Percentiles rank a stretch among this genome's conserved stretches.
Evolutionary conservation across 768 basidiomycete genomes (phyloP).

Genomic region (Rhodotorula toruloides): DNA sequence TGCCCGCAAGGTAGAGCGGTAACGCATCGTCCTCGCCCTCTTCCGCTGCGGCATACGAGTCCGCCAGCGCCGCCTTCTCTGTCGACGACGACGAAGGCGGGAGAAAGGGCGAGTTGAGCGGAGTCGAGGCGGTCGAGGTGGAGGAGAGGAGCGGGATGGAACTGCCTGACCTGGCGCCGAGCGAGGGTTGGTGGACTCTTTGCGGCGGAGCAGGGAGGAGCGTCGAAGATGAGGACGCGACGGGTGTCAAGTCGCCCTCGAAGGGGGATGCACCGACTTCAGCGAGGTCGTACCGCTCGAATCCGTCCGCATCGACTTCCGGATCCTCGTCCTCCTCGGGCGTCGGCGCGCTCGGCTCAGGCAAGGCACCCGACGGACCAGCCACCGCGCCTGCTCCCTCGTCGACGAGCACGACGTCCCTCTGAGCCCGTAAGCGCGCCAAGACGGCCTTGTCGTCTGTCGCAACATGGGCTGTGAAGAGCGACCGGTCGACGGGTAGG

Average conservation of each 20-base stretch:
- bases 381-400: too few species aligned
- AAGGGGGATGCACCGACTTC: not conserved
- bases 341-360: constrained; percentile 14
- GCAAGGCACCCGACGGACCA: not conserved
- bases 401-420: not conserved
- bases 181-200: not conserved
- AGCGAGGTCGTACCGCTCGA: constrained; percentile 5
- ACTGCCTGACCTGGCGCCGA: too few species aligned
- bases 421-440: constrained; percentile 8
- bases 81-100: too few species aligned
- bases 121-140: too few species aligned
- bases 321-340: constrained; percentile 4
- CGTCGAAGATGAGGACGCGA: not conserved
- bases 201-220: constrained; percentile 7
- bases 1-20: not conserved
- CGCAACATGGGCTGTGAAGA: constrained; percentile 30
- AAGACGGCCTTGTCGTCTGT: constrained; percentile 37
- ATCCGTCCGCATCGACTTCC: constrained; percentile 29
- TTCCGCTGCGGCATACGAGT: too few species aligned
- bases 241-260: not conserved
- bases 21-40: too few species aligned
- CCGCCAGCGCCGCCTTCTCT: too few species aligned
- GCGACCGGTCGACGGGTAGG: constrained; percentile 18
- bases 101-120: too few species aligned
- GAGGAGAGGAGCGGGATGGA: too few species aligned